Evolutionary conservation across 139 green algal genomes (phyloP).

Genomic region (Diplosphaera chodatii): DNA sequence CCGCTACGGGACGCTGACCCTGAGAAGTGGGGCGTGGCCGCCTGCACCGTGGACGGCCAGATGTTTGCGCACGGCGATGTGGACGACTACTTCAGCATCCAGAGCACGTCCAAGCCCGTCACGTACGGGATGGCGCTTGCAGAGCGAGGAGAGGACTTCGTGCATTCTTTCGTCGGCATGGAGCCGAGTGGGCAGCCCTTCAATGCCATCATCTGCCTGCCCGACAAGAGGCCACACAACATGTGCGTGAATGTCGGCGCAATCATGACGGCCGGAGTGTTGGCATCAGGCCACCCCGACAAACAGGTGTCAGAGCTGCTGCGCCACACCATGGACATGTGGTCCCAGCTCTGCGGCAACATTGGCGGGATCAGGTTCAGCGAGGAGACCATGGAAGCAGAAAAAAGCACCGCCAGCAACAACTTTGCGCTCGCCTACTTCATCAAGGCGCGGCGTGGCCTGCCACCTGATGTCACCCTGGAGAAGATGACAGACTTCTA

Average conservation of each 20-base stretch:
- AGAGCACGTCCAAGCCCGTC: slow-evolving; percentile 3
- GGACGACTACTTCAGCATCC: slow-evolving; percentile 10
- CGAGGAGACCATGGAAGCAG: background rate
- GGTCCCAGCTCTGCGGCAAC: background rate
- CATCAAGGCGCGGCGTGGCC: slow-evolving; percentile 1
- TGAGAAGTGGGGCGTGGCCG: slow-evolving; percentile 3
- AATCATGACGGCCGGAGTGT: slow-evolving; percentile 6
- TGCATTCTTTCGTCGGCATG: background rate
- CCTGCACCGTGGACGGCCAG: slow-evolving; percentile 10
- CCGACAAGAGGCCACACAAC: slow-evolving; percentile 6
- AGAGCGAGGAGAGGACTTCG: slow-evolving; percentile 1
- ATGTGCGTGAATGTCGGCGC: slow-evolving; percentile 3
- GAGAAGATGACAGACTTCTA: slow-evolving; percentile 5
- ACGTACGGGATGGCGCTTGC: slow-evolving; percentile 3
- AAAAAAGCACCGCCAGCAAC: slow-evolving; percentile 5
- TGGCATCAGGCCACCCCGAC: slow-evolving; percentile 1
- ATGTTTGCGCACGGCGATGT: background rate
- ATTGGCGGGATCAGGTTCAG: background rate
- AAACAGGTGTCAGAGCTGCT: background rate
- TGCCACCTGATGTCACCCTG: background rate
- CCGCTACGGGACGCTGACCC: background rate
- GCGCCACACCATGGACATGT: slow-evolving; percentile 3
- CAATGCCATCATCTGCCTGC: slow-evolving; percentile 3
- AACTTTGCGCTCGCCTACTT: slow-evolving; percentile 7
- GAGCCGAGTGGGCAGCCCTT: slow-evolving; percentile 8